These are phyloP conservation scores for sweet orange (Citrus sinensis) DNA, from an alignment of 345 rosid species.

Conservation along the genomic window DVS_A1.0 CM039168.1:15606501-15607000, in stretches of 20 bases:
- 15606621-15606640: neutral
- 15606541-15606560: no score
- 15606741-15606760: no score
- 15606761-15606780: neutral
- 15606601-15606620: neutral
- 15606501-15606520: no score
- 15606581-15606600: no score
- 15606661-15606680: neutral
- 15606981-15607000: neutral
- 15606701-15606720: neutral
- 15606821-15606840: neutral
- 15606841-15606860: neutral
- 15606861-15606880: neutral
- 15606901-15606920: neutral
- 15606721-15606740: no score
- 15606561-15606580: no score
- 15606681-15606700: neutral
- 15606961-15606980: neutral
- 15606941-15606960: neutral
- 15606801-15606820: neutral
- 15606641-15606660: neutral
- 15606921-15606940: neutral
- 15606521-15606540: no score
- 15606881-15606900: neutral
- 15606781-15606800: neutral